phyloP scores from a whole-genome alignment of 257 asterid genomes.

The Solanum corneliomulleri region DNA sequence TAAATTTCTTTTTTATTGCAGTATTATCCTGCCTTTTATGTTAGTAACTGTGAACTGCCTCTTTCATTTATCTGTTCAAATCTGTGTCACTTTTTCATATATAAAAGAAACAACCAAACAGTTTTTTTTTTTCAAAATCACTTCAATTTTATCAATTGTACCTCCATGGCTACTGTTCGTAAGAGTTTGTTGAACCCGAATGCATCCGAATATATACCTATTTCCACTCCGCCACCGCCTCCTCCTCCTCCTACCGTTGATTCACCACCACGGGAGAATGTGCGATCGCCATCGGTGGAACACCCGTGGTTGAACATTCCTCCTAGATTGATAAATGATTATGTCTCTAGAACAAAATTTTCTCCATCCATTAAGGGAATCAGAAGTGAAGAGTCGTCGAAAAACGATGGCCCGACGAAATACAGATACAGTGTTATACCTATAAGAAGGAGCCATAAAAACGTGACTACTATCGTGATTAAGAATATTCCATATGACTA shows the following conservation, averaged over 20 bases:
- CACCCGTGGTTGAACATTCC: not conserved
- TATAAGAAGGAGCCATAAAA: constrained; percentile 12
- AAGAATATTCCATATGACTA: constrained; percentile 46
- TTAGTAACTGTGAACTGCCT: not conserved
- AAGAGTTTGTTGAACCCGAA: not conserved
- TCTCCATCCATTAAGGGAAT: not conserved
- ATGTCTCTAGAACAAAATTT: not conserved
- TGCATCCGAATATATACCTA: not conserved
- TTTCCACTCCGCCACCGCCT: not conserved
- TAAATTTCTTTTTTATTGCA: too few relatives aligned
- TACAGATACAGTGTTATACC: constrained; percentile 14
- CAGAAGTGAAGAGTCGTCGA: not conserved
- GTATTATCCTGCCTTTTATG: not conserved
- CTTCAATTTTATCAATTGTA: not conserved
- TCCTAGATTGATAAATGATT: not conserved
- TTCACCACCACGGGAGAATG: not conserved
- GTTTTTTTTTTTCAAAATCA: not conserved
- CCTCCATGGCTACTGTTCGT: not conserved
- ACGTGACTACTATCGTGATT: constrained; percentile 41
- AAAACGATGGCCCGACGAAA: not conserved
- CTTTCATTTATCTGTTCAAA: not conserved
- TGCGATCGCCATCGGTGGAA: not conserved
- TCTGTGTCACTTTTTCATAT: not conserved
- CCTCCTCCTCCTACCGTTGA: not conserved
- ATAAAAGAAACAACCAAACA: not conserved